These are phyloP conservation scores for Yamadazyma triangularis DNA, from an alignment of 1,139 yeast genomes.

Conservation along the genomic window DNA sequence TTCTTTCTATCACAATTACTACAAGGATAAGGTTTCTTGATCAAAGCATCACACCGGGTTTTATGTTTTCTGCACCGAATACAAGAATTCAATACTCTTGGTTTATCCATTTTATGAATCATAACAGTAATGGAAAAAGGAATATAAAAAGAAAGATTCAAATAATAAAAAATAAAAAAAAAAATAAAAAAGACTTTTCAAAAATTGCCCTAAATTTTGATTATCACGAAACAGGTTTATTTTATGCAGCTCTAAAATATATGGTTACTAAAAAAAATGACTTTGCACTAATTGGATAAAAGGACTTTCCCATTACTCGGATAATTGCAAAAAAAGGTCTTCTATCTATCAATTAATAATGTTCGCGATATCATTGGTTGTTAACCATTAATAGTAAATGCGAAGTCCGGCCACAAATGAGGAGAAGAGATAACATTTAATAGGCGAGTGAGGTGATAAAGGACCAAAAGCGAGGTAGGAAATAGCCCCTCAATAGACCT, in stretches of 20 bases:
- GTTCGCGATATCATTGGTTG: not conserved
- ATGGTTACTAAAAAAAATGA: too few relatives aligned
- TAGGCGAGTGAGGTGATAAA: not conserved
- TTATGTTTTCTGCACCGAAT: conserved; percentile 61
- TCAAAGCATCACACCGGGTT: conserved; percentile 56
- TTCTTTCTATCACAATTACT: conserved; percentile 52
- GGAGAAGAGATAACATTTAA: not conserved
- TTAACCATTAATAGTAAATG: too few relatives aligned
- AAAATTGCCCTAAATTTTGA: too few relatives aligned
- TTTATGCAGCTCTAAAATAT: too few relatives aligned
- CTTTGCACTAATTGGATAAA: conserved; percentile 1
- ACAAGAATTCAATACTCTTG: conserved; percentile 50
- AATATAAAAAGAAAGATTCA: not conserved
- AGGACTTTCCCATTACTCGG: conserved; percentile 1
- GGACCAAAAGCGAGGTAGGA: not conserved
- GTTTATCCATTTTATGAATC: conserved; percentile 6
- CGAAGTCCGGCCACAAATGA: not conserved
- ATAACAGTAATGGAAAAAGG: too few relatives aligned
- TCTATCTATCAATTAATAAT: not conserved
- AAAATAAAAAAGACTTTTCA: not conserved
- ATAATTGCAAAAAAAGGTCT: not conserved
- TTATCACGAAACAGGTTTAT: too few relatives aligned
- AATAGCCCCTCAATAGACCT: too few relatives aligned
- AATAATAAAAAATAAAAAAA: too few relatives aligned
- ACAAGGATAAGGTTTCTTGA: conserved; percentile 52